These are phyloP conservation scores for Aureobasidium zeae DNA, from an alignment of 2,329 filamentous ascomycete species.

Conservation along the genomic window DNA sequence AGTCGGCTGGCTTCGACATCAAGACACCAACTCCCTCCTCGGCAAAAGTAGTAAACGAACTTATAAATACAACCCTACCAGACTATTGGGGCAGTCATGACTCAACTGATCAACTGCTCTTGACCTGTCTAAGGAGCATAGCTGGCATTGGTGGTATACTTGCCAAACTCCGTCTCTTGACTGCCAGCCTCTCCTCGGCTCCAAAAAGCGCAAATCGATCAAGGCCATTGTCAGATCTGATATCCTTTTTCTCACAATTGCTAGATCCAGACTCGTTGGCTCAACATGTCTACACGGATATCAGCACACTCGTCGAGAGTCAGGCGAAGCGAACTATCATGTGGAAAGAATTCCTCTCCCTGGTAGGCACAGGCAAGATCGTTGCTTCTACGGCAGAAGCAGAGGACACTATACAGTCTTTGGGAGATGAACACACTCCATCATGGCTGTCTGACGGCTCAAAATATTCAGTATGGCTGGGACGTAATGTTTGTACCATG, in stretches of 20 bases:
- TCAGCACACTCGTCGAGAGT: constrained; percentile 33
- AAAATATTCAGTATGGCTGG: constrained; percentile 63
- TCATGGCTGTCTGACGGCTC: constrained; percentile 58
- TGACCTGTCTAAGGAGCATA: constrained; percentile 60
- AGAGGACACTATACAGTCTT: constrained; percentile 37
- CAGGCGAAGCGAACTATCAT: constrained; percentile 41
- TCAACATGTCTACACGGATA: constrained; percentile 37
- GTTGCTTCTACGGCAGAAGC: constrained; percentile 52
- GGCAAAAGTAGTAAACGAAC: constrained; percentile 63
- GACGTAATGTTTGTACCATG: constrained; percentile 48
- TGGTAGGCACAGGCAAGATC: constrained; percentile 52
- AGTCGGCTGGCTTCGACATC: constrained; percentile 44
- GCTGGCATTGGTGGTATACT: constrained; percentile 70
- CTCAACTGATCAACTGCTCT: constrained; percentile 41
- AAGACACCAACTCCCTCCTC: constrained; percentile 55
- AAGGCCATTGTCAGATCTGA: constrained; percentile 30
- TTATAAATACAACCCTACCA: constrained; percentile 66
- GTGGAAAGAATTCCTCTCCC: constrained; percentile 54
- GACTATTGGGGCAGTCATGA: constrained; percentile 69
- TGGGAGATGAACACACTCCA: constrained; percentile 17
- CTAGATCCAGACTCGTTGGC: constrained; percentile 39
- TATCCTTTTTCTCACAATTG: constrained; percentile 35
- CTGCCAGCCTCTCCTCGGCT: neutral
- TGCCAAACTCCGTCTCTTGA: constrained; percentile 26
- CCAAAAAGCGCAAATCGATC: constrained; percentile 18